Evolutionary conservation across 768 basidiomycete species (phyloP), one percentile per base, ranked within the genome.

Genomic region (Leccinum longicurvipes): DNA sequence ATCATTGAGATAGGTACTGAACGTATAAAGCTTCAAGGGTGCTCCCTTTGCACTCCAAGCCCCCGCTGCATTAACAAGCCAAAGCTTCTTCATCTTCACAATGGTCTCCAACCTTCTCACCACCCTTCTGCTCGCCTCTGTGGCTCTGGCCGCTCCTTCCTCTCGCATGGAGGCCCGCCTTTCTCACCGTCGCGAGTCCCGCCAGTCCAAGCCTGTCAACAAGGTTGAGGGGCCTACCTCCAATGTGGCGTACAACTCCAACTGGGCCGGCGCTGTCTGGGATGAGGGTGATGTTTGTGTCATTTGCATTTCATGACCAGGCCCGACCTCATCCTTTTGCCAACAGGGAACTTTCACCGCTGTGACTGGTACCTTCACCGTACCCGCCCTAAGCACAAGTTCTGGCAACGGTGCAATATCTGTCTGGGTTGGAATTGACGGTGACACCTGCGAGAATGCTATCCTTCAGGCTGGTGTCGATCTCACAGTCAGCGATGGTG

Each of bases 101-200:
- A 66, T 66, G 65, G 50, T 61, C 36, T 63, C 57, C 57, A 61
- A 57, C 17, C 48, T 61, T 17, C 32, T 67, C 41, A 51, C 32
- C 41, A 61, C 27, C 47, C 25, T 66, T 46, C 56, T 66, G 31
- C 58, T 67, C 14, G 56, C 62, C 17, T 64, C 56, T 25, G 56
- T 10, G 14, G 53, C 53, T 45, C 12, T 67, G 31, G 64, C 58
- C 8, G 23, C 3, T 21, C 62, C 59, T 48, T 60, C 61, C 19
- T 63, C 65, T 42, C 54, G 48, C 9, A 21, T 59, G 0, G 54
- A 9, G 27, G 52, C 54, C 36, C 60, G 56, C 23, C 54, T 59
- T 51, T 44, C 60, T 41, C 63, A 55, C 29, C 64, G 57, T 45
- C 50, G 56, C 46, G 47, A 53, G 41, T 24, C 14, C 21, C 58